phyloP scores from a whole-genome alignment of 2,329 filamentous ascomycete species.

The Clonostachys rhizophaga region DNA sequence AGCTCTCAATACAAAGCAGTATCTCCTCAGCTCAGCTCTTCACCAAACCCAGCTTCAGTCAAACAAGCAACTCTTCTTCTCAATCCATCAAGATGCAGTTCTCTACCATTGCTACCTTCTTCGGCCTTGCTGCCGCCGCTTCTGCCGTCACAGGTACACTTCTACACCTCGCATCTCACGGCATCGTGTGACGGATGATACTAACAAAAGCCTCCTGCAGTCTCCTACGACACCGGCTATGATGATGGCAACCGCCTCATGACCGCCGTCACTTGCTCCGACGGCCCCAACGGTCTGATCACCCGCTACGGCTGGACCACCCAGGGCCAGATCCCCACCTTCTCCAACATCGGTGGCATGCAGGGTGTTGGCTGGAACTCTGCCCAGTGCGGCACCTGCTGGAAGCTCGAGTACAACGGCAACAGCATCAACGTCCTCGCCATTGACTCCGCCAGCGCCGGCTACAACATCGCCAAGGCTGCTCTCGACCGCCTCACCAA shows the following conservation, averaged over 20 bases:
- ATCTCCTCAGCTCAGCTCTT: too few species aligned
- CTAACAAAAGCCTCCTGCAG: constrained; percentile 22
- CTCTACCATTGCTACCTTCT: constrained; percentile 29
- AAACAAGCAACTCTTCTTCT: background rate
- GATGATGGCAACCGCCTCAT: constrained; percentile 55
- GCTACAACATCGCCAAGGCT: constrained; percentile 52
- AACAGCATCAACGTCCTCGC: constrained; percentile 49
- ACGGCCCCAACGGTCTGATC: constrained; percentile 63
- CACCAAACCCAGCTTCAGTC: background rate
- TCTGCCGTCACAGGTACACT: constrained; percentile 26
- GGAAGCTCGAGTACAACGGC: constrained; percentile 45
- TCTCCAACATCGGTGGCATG: constrained; percentile 51
- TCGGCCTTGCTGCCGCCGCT: constrained; percentile 27
- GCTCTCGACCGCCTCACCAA: constrained; percentile 53
- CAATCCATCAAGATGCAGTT: constrained; percentile 35
- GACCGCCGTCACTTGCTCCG: constrained; percentile 57
- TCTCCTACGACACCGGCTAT: constrained; percentile 71
- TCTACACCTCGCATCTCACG: background rate
- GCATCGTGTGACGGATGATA: background rate
- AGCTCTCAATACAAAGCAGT: background rate
- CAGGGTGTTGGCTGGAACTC: constrained; percentile 54
- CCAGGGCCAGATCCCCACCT: constrained; percentile 43
- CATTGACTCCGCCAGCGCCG: constrained; percentile 43
- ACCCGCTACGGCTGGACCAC: constrained; percentile 55
- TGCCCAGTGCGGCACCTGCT: constrained; percentile 54